phyloP scores from a whole-genome alignment of 352 stramenopile genomes.

The Globisporangium echinulatum region DNA sequence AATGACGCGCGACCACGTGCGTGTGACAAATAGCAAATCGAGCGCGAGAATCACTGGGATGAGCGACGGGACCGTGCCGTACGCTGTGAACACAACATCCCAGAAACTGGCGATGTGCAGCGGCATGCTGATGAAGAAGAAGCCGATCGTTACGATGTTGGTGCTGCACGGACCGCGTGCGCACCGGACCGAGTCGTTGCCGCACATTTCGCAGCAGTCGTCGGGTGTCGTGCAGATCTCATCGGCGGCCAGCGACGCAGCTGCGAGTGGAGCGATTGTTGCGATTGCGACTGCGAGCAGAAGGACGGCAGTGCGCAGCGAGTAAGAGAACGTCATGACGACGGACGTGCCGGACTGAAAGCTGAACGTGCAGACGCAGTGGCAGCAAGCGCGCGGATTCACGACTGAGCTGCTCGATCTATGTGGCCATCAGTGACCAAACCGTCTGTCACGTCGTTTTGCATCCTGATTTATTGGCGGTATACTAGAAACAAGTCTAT shows the following conservation, averaged over 20 bases:
- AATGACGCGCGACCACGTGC: slow-evolving; percentile 42
- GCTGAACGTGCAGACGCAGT: too few relatives aligned
- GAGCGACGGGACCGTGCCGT: slow-evolving; percentile 53
- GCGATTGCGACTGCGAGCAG: not conserved
- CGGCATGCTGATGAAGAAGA: slow-evolving; percentile 52
- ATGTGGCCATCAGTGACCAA: too few relatives aligned
- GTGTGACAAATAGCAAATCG: slow-evolving; percentile 30
- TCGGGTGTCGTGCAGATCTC: slow-evolving; percentile 12
- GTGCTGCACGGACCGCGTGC: slow-evolving; percentile 44
- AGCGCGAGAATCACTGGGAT: slow-evolving; percentile 32
- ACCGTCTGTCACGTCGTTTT: too few relatives aligned
- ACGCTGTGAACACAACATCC: slow-evolving; percentile 45
- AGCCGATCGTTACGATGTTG: slow-evolving; percentile 26
- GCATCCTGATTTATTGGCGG: too few relatives aligned
- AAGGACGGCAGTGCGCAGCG: too few relatives aligned
- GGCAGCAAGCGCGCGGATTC: too few relatives aligned
- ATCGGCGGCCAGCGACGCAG: not conserved
- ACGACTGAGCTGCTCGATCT: too few relatives aligned
- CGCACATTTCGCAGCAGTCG: slow-evolving; percentile 44
- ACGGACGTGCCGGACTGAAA: too few relatives aligned
- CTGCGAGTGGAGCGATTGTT: not conserved
- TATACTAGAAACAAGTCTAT: too few relatives aligned
- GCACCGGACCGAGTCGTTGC: slow-evolving; percentile 38
- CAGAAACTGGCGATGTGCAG: slow-evolving; percentile 29
- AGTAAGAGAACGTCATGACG: too few relatives aligned